phyloP scores from a whole-genome alignment of 1,139 yeast species.

The Taiozyma sp. region DNA sequence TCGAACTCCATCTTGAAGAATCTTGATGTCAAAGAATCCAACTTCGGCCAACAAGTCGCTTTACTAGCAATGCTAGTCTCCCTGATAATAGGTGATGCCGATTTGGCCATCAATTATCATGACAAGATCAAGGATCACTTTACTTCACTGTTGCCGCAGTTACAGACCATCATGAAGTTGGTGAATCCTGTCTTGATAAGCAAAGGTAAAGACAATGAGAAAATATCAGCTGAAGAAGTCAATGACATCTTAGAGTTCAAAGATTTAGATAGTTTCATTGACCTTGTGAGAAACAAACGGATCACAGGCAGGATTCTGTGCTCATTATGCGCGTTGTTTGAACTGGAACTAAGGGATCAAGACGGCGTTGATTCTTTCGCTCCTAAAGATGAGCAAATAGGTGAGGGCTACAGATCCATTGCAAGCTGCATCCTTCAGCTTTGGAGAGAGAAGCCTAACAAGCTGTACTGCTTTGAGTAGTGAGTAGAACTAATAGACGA shows the following conservation, averaged over 20 bases:
- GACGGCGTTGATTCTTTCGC: conserved; percentile 6
- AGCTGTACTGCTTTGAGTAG: conserved; percentile 28
- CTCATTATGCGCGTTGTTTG: conserved; percentile 28
- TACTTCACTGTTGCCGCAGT: neutral
- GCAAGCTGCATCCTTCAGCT: conserved; percentile 3
- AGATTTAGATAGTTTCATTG: conserved; percentile 19
- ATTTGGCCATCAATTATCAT: conserved; percentile 11
- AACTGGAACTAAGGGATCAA: conserved; percentile 18
- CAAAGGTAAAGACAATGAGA: conserved; percentile 13
- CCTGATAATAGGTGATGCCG: conserved; percentile 22
- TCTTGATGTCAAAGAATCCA: neutral
- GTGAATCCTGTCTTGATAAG: conserved; percentile 17
- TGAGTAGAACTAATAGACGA: conserved; percentile 14
- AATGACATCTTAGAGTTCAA: neutral
- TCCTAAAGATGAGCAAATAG: neutral
- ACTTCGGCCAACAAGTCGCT: conserved; percentile 3
- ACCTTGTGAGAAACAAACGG: conserved; percentile 19
- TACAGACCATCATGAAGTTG: conserved; percentile 5
- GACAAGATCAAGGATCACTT: conserved; percentile 1
- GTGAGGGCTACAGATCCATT: neutral
- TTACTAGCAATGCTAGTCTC: conserved; percentile 18
- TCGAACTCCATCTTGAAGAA: conserved; percentile 12
- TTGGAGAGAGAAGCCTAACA: conserved; percentile 17
- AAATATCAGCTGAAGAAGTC: conserved; percentile 3
- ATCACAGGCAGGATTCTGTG: conserved; percentile 30